Conservation (phyloP, 495 filamentous ascomycete genomes). For the Margaritispora aquatica region DNA sequence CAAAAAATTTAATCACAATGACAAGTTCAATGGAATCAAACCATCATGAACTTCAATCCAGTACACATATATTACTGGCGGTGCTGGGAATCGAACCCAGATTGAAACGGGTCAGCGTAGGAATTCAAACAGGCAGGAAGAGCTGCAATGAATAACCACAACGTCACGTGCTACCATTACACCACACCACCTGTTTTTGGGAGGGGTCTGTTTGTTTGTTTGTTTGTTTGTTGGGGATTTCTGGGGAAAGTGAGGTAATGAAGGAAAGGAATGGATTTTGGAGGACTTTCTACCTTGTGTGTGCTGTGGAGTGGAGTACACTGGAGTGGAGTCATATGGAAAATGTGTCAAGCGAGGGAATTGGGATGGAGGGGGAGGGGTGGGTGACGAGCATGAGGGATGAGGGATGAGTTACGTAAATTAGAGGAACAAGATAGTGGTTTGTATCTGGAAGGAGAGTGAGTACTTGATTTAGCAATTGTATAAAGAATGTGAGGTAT, state of each 20-base stretch:
- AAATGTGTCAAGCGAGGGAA: too few species aligned
- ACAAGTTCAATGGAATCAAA: not conserved
- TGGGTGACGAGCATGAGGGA: too few species aligned
- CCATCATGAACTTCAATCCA: not conserved
- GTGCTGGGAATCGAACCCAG: conserved; percentile 37
- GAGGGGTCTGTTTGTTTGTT: too few species aligned
- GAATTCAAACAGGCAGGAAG: not conserved
- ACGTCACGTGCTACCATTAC: not conserved
- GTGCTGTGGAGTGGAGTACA: too few species aligned
- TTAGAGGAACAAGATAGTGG: too few species aligned
- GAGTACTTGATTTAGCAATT: too few species aligned
- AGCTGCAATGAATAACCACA: not conserved
- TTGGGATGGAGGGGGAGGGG: too few species aligned
- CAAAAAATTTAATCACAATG: not conserved
- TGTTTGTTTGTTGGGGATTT: not conserved
- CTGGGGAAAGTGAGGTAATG: not conserved
- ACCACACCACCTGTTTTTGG: not conserved
- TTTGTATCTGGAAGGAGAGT: too few species aligned
- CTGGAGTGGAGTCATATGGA: too few species aligned
- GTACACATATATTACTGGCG: not conserved
- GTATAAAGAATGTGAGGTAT: too few species aligned
- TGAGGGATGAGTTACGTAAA: too few species aligned
- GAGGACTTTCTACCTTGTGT: not conserved
- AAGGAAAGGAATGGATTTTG: not conserved
- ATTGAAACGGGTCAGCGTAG: conserved; percentile 28